Evolutionary conservation across 1,284 basidiomycete genomes (phyloP).

Genomic region (Melampsora larici-populina): DNA sequence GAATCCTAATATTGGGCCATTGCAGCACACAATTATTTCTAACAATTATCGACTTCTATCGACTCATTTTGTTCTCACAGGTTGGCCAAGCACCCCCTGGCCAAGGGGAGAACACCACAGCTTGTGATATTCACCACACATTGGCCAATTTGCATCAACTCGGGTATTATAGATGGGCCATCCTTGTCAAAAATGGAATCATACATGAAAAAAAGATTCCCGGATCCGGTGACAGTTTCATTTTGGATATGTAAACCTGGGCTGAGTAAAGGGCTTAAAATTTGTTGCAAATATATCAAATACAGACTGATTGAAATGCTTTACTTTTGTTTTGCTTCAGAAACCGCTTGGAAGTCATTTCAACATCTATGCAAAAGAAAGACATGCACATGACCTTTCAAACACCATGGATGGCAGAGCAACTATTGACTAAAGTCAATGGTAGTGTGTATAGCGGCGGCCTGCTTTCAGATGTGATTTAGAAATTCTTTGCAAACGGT

Average conservation of each 20-base stretch:
- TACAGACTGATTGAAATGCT: too few species aligned
- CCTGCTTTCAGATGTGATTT: neutral
- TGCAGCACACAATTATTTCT: conserved; percentile 2
- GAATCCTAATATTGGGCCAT: neutral
- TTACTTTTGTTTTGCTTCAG: neutral
- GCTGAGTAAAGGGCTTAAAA: too few species aligned
- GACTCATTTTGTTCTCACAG: too few species aligned
- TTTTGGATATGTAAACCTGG: neutral
- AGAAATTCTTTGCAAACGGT: conserved; percentile 1
- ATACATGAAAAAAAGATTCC: neutral
- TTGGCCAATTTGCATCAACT: neutral
- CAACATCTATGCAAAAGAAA: neutral
- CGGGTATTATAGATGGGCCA: neutral
- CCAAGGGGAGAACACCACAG: too few species aligned
- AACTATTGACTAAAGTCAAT: too few species aligned
- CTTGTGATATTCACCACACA: neutral
- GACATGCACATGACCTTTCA: too few species aligned
- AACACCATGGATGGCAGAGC: too few species aligned
- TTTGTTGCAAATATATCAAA: too few species aligned
- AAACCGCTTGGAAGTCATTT: neutral
- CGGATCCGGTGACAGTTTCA: too few species aligned
- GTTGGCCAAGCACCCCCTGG: too few species aligned
- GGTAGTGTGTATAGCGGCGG: too few species aligned
- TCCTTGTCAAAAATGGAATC: neutral
- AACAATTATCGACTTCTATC: neutral